Percentiles rank a stretch among this genome's conserved stretches.
phyloP scores from a whole-genome alignment of 805 yeast species.

The Torulaspora microellipsoides region DNA sequence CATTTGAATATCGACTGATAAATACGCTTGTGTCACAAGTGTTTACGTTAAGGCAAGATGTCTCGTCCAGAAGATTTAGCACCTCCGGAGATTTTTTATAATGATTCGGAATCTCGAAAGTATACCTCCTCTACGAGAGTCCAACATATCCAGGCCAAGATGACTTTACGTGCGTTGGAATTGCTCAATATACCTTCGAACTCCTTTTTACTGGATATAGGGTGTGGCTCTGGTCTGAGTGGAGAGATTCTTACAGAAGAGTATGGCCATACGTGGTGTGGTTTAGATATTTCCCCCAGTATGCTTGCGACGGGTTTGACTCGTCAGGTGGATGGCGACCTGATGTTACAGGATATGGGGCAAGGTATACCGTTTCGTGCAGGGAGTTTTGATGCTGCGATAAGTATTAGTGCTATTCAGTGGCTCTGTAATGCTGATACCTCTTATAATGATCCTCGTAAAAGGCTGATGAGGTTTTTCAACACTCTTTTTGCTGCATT shows the following conservation, averaged over 20 bases:
- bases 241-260: slow-evolving; percentile 94
- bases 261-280: slow-evolving; percentile 83
- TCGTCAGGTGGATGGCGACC: slow-evolving; percentile 89
- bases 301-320: slow-evolving; percentile 95
- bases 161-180: slow-evolving; percentile 93
- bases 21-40: too few species aligned
- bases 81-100: slow-evolving; percentile 93
- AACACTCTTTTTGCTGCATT: slow-evolving; percentile 81
- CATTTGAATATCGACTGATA: too few species aligned
- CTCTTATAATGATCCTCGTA: slow-evolving; percentile 73
- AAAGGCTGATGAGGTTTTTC: slow-evolving; percentile 75
- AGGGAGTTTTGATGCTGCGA: slow-evolving; percentile 95
- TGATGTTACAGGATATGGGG: slow-evolving; percentile 90
- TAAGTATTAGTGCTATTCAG: slow-evolving; percentile 90
- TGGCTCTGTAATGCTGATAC: slow-evolving; percentile 98
- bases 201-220: slow-evolving; percentile 80
- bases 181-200: slow-evolving; percentile 64
- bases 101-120: slow-evolving; percentile 83
- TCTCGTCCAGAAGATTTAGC: slow-evolving; percentile 96
- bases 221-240: slow-evolving; percentile 94
- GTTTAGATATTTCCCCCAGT: slow-evolving; percentile 93
- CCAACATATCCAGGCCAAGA: slow-evolving; percentile 96
- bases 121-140: slow-evolving; percentile 94
- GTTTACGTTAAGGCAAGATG: slow-evolving; percentile 42
- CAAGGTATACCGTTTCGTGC: slow-evolving; percentile 92